Conservation (phyloP, 129 eudicot species). For the Kitagawia praeruptora region DNA sequence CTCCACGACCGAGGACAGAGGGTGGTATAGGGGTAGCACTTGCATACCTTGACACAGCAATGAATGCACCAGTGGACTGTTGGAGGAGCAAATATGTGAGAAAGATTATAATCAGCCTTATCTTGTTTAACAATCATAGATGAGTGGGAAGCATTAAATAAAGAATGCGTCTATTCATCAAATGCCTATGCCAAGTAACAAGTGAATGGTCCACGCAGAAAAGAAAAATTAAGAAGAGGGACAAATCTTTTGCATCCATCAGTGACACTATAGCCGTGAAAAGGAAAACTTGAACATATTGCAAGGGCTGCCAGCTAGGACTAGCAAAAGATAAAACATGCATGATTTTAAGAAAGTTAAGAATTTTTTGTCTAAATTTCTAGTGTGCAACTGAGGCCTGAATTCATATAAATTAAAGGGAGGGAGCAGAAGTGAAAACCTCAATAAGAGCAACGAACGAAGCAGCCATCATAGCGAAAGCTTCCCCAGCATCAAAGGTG, state of each 20-base stretch:
- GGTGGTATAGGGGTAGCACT: constrained; percentile 97
- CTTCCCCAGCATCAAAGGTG: constrained; percentile 95
- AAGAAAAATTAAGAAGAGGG: not conserved
- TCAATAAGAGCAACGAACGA: constrained; percentile 91
- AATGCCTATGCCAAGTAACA: not conserved
- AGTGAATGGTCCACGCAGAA: not conserved
- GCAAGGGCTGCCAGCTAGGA: not conserved
- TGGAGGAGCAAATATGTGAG: not conserved
- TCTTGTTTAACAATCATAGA: not conserved
- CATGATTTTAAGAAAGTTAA: not conserved
- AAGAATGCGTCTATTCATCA: not conserved
- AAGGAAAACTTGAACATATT: not conserved
- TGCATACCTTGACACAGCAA: constrained; percentile 86
- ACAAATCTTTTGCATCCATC: not conserved
- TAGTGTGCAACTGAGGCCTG: not conserved
- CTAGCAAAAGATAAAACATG: not conserved
- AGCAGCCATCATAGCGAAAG: constrained; percentile 97
- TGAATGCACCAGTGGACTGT: constrained; percentile 87
- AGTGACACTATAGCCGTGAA: not conserved
- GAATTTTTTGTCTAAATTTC: too few relatives aligned
- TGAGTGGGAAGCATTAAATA: not conserved
- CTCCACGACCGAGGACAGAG: constrained; percentile 92
- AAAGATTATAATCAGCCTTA: not conserved
- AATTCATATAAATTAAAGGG: not conserved
- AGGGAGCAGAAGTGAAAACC: constrained; percentile 25